Percentiles rank a stretch among this genome's conserved stretches.
phyloP scores from a whole-genome alignment of 1,139 yeast species.

The Yamadazyma jaroonii region DNA sequence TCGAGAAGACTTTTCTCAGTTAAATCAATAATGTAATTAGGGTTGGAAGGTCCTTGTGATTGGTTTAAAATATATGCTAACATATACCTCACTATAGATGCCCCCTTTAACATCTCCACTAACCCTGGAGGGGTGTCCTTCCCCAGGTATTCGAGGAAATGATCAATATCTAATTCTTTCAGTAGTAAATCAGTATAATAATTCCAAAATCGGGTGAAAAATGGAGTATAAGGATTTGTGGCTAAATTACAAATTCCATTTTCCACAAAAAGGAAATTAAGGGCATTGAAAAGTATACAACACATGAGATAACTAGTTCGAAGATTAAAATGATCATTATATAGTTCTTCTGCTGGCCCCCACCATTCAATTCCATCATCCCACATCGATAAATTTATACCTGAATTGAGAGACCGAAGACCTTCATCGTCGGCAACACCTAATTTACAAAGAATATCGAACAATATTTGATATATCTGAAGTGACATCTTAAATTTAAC shows the following conservation, averaged over 20 bases:
- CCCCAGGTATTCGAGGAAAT: constrained; percentile 49
- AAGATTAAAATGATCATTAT: constrained; percentile 26
- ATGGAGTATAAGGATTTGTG: constrained; percentile 58
- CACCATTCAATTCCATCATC: constrained; percentile 41
- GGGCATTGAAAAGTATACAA: constrained; percentile 48
- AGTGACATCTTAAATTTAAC: constrained; percentile 10
- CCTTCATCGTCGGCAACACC: not conserved
- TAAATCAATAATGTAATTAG: constrained; percentile 8
- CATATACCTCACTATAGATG: constrained; percentile 59
- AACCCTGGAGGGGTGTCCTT: constrained; percentile 47
- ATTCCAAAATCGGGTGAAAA: constrained; percentile 61
- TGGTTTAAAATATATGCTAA: constrained; percentile 56
- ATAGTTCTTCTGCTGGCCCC: constrained; percentile 47
- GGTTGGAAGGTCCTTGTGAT: constrained; percentile 2
- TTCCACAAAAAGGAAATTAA: constrained; percentile 49
- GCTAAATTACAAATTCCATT: constrained; percentile 35
- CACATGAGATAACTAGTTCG: constrained; percentile 28
- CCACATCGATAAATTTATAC: constrained; percentile 25
- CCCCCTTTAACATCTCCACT: constrained; percentile 56
- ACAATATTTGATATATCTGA: constrained; percentile 8
- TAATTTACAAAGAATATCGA: constrained; percentile 4
- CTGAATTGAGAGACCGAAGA: not conserved
- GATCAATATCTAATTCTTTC: constrained; percentile 61
- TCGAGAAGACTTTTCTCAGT: constrained; percentile 18
- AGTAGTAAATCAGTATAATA: constrained; percentile 56